These are phyloP conservation scores for Amniculicola lignicola DNA, from an alignment of 495 filamentous ascomycete species.

Conservation along the genomic window DNA sequence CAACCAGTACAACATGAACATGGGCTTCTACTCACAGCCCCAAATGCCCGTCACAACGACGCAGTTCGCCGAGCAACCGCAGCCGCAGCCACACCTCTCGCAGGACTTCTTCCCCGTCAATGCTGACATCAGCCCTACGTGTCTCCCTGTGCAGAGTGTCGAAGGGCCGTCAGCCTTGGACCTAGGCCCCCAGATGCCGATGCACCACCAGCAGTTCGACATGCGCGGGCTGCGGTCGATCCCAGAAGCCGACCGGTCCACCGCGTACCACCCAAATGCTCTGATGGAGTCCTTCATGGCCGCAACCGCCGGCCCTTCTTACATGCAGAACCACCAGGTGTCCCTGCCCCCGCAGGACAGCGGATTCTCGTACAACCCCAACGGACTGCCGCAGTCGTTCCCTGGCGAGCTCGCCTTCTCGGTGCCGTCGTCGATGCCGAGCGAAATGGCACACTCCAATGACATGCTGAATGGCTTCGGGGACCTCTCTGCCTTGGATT, in stretches of 20 bases:
- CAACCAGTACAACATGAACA: slow-evolving; percentile 31
- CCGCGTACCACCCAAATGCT: slow-evolving; percentile 19
- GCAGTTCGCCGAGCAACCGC: slow-evolving; percentile 19
- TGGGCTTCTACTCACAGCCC: slow-evolving; percentile 22
- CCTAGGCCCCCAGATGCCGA: slow-evolving; percentile 26
- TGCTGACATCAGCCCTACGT: slow-evolving; percentile 33
- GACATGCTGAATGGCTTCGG: slow-evolving; percentile 3
- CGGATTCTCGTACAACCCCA: slow-evolving; percentile 17
- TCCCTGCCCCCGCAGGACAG: slow-evolving; percentile 16
- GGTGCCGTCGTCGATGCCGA: slow-evolving; percentile 4
- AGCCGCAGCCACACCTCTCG: slow-evolving; percentile 11
- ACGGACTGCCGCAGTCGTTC: slow-evolving; percentile 19
- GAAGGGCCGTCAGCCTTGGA: slow-evolving; percentile 28
- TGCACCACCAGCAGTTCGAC: slow-evolving; percentile 29
- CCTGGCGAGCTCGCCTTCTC: slow-evolving; percentile 19
- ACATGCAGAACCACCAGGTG: slow-evolving; percentile 16
- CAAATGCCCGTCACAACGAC: slow-evolving; percentile 22
- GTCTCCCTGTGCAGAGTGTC: slow-evolving; percentile 30
- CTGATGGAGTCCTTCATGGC: slow-evolving; percentile 32
- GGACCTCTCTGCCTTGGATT: slow-evolving; percentile 21
- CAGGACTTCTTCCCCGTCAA: slow-evolving; percentile 23
- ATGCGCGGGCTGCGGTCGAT: slow-evolving; percentile 33
- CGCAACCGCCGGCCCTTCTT: slow-evolving; percentile 21
- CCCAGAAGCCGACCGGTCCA: slow-evolving; percentile 25
- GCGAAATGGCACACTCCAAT: slow-evolving; percentile 12